Base-by-base conservation (phyloP, 108 stramenopile species). In the Phaeodactylum tricornutum region DNA sequence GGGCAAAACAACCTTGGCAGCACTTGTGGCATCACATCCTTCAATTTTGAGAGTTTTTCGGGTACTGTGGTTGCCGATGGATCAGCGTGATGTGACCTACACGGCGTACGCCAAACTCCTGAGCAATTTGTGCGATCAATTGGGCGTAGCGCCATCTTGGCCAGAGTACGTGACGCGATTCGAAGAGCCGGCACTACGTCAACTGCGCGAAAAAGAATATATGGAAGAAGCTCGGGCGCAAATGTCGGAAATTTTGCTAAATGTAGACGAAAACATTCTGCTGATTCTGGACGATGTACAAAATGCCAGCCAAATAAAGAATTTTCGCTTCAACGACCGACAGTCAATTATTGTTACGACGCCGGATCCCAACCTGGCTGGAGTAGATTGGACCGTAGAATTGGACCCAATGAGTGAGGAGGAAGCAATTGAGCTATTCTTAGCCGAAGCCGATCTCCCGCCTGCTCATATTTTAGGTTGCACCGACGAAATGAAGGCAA, bases 1-100 rank as follows among this genome's bases (percentile, higher is more conserved):
- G 37, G 77, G 77, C n/a, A 79, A 79, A 50, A 72, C 66, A 8
- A 79, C 72, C 14, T 20, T 79, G 33, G 77, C 77, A 22, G 69
- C 67, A 9, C 28, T 74, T 39, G 55, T 68, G 28, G 60, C 59
- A 6, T 27, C 48, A 1, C 59, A 68, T 29, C 47, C 67, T 1
- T 46, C 49, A 2, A 56, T 68, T 51, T n/a, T n/a, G n/a, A 38
- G 39, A 26, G 21, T 36, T 12, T 61, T 43, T 42, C n/a, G 2
- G 3, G 54, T 61, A 8, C 19, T 68, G 7, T 61, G 67, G 67
- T 23, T 68, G 8, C 17, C 48, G 15, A 32, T 66, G 17, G 39
- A 50, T 3, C 6, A 42, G 5, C 28, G 27, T 23, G 6, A 31
- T 2, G 11, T 40, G 16, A 27, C 30, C 4, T 50, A 67, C 29